These are phyloP conservation scores for Asclepias syriaca DNA, from an alignment of 257 asterid species.

Conservation along the genomic window DNA sequence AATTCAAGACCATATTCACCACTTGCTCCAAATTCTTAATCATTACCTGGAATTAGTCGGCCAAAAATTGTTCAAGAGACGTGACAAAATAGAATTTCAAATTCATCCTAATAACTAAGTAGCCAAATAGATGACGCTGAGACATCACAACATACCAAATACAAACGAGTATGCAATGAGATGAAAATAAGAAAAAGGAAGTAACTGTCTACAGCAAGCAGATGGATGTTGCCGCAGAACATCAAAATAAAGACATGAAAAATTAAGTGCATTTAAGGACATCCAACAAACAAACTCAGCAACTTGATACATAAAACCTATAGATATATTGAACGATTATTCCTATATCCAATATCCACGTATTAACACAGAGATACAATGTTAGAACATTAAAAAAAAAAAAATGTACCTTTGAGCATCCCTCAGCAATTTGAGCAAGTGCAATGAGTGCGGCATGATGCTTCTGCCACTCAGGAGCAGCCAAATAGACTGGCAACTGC, in stretches of 20 bases:
- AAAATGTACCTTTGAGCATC: conserved; percentile 75
- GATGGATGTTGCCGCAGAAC: not conserved
- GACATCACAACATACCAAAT: not conserved
- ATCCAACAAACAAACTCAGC: not conserved
- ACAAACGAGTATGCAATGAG: not conserved
- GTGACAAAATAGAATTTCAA: not conserved
- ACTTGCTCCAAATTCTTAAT: conserved; percentile 77
- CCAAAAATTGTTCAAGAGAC: not conserved
- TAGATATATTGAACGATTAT: not conserved
- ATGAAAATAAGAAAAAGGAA: not conserved
- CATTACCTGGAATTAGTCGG: conserved; percentile 60
- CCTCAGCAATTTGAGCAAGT: conserved; percentile 97
- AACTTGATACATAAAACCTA: not conserved
- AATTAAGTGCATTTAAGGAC: not conserved
- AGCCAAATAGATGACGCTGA: not conserved
- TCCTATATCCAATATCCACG: not conserved
- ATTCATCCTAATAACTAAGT: conserved; percentile 10
- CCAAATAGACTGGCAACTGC: conserved; percentile 68
- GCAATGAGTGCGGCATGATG: conserved; percentile 93
- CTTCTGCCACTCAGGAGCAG: conserved; percentile 92
- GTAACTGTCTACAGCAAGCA: not conserved
- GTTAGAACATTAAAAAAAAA: not conserved
- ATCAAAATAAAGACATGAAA: not conserved
- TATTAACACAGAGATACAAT: not conserved
- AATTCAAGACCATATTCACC: conserved; percentile 83